Conservation (phyloP, 208 protist genomes). For the Naegleria lovaniensis region DNA sequence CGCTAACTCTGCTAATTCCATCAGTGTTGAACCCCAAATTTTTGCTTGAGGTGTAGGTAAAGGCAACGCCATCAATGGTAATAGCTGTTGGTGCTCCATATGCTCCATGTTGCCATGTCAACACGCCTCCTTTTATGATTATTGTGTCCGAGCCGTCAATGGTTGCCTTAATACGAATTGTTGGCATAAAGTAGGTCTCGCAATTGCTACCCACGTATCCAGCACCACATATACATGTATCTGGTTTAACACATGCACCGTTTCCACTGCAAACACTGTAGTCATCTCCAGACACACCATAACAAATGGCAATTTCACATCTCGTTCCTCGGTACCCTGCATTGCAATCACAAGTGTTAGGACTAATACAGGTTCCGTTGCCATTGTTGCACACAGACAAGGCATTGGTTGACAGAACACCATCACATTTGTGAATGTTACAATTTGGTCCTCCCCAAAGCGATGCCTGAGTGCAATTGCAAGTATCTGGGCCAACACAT, state of each 20-base stretch:
- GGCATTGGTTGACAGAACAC: too few relatives aligned
- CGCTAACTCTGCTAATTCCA: too few relatives aligned
- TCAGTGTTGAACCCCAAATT: too few relatives aligned
- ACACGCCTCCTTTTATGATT: too few relatives aligned
- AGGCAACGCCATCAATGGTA: too few relatives aligned
- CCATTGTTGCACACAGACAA: neutral
- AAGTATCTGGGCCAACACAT: neutral
- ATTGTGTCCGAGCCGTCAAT: too few relatives aligned
- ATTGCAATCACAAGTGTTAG: neutral
- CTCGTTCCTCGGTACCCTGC: neutral
- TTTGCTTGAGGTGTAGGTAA: too few relatives aligned
- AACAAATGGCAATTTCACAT: neutral
- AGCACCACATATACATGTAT: neutral
- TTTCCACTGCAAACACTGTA: neutral
- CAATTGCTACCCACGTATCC: neutral
- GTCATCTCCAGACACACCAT: neutral
- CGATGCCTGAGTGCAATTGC: neutral
- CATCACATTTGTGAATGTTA: too few relatives aligned
- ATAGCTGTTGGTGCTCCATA: too few relatives aligned
- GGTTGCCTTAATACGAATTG: too few relatives aligned
- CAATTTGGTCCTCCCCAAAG: too few relatives aligned
- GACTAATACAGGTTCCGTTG: neutral
- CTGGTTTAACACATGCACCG: neutral
- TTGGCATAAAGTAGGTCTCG: neutral
- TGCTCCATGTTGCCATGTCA: too few relatives aligned